Percentiles rank a stretch among this genome's conserved stretches.
phyloP scores from a whole-genome alignment of 225 moss, liverwort and hornwort species.

The Climacium dendroides region DNA sequence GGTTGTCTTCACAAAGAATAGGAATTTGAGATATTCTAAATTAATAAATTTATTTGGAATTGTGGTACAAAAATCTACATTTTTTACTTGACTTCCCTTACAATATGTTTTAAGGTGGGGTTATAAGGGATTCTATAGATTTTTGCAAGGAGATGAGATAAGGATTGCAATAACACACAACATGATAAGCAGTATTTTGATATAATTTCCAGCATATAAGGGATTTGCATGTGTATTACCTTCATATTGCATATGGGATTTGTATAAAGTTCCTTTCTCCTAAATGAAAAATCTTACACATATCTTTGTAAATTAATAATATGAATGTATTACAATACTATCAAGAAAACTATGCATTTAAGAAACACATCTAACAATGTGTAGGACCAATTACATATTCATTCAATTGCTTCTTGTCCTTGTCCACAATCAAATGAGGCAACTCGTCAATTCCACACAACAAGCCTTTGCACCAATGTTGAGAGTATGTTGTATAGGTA shows the following conservation, averaged over 20 bases:
- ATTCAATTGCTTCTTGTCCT: no score
- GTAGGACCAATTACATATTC: no score
- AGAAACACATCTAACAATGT: no score
- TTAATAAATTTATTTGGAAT: not conserved
- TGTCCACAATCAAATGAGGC: no score
- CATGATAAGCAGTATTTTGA: not conserved
- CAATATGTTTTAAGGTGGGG: not conserved
- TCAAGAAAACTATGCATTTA: not conserved
- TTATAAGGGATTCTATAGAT: not conserved
- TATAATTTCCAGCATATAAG: no score
- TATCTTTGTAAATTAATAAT: not conserved
- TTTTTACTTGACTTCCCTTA: accelerated
- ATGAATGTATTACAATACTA: not conserved
- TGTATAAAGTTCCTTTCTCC: accelerated
- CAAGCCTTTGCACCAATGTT: no score
- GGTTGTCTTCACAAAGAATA: not conserved
- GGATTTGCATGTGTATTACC: not conserved
- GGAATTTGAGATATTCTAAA: not conserved
- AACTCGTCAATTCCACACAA: no score
- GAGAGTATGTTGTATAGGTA: no score
- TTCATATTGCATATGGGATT: accelerated
- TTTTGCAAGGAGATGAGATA: not conserved
- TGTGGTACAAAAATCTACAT: not conserved
- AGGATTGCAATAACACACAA: accelerated
- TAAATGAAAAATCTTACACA: no score